Evolutionary conservation across 2,329 filamentous ascomycete genomes (phyloP), one percentile per base, ranked within the genome.

Genomic region (Ceratocystis eucalypticola): DNA sequence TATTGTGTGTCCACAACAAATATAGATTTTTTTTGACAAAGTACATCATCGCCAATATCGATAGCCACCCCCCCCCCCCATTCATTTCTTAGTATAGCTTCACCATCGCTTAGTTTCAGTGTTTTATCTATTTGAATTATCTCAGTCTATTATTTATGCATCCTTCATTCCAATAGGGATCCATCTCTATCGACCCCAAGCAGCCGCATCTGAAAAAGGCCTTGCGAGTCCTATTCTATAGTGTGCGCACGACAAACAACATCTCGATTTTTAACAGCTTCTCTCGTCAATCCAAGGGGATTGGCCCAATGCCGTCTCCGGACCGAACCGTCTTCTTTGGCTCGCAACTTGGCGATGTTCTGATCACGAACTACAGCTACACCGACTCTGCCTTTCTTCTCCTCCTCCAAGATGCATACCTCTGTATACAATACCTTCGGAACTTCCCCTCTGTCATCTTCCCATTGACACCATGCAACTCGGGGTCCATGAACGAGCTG

Each of bases 401-500:
- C 62, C 73, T 84, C 63, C 30, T 68, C 2, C 67, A 66, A 22
- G 67, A 68, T 53, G 64, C 61, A 2, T 53, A 55, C 7, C 46
- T 68, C 7, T 66, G 64, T 45, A 72, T 75, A 59, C 80, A 77
- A 73, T 82, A 85, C 68, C 70, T 82, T n/a, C 79, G 78, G 71
- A 80, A 79, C 70, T 84, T 84, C 74, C 85, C 84, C 1, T 83
- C 81, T 72, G 76, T 88, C 45, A 65, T 89, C n/a, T 77, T 80
- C 70, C 87, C 87, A 0, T 57, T 86, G 6, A 73, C 72, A 15
- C 80, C 84, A 1, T 76, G 76, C 65, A 77, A 78, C 53, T 82
- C 82, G 1, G 81, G 77, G 15, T 70, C 78, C 62, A 76, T 88
- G 61, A 84, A 86, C 70, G 88, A 92, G 75, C 76, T 91, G 20